Evolutionary conservation across 1,284 basidiomycete species (phyloP), one percentile per base, ranked within the genome.

Genomic region (Ustilago esculenta): DNA sequence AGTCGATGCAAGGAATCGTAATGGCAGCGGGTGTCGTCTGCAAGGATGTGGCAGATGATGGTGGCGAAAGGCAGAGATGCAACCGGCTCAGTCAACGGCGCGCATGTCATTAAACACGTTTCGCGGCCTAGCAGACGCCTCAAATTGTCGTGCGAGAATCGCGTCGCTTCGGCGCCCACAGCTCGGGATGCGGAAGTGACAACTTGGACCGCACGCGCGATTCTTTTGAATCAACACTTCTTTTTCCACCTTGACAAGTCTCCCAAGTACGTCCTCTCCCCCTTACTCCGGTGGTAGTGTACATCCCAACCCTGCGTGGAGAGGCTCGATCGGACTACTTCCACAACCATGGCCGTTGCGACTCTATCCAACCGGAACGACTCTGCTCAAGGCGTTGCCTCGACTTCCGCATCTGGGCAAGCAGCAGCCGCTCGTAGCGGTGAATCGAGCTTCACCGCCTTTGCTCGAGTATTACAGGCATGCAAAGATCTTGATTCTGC

Each of bases 371-470:
- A 24, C 17, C 41, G 54, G 4, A 39, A 49, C 10, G 40, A 34
- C 12, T 46, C 46, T 35, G 56, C 37, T 21, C 52, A 56, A n/a
- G 51, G 36, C 21, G 18, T 32, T 18, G 63, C 47, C 23, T 65
- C 53, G 11, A 56, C 67, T 20, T 66, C 47, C 9, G 53, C 46
- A 14, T 51, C 49, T 24, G 53, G 39, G 4, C 24, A 23, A 30
- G 43, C 60, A n/a, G 21, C 46, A 9, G 25, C 46, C 15, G 30
- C 46, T 18, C 61, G 37, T 36, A 42, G 12, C 32, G 58, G 25
- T 42, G 58, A 59, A 42, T 77, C 75, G 23, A 77, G 75, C 48
- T 77, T 77, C 58, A 49, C 39, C 29, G 61, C 70, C n/a, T 77
- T 77, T 29, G 75, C 75, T 25, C 53, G 72, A 17, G 68, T 74